Evolutionary conservation across 345 rosid genomes (phyloP), one percentile per base, ranked within the genome.

Genomic region (Eucalyptus erythrocorys): DNA sequence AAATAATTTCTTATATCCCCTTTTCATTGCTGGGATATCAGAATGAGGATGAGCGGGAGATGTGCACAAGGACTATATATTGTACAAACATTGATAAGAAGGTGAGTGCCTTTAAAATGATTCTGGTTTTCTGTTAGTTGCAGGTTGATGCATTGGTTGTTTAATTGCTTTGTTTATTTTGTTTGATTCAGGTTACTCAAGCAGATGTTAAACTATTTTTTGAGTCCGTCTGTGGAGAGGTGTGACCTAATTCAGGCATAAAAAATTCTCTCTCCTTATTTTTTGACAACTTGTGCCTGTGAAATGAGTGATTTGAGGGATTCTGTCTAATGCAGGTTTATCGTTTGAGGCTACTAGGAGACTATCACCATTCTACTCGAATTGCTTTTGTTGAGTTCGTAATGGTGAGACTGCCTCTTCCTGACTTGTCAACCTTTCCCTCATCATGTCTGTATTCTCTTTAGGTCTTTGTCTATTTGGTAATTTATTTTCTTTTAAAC

Each of bases 41-140:
- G 99, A 89, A 59, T 92, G 98, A 96, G 89, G 97, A 97, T 93
- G 99, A 97, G 61, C 98, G 98, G 45, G 98, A 97, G 93, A 97
- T 95, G 98, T 97, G 99, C 88, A 89, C 98, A 21, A 94, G 98
- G 90, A 97, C 99, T 86, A 94, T 97, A 89, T 97, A 97, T 88
- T 97, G 99, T 90, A 95, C 99, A 88, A 97, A 97, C 91, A 96
- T 97, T 19, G 99, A 97, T 89, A 97, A 95, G 94, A 97, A 95
- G 97, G 99, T 97, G 85, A 86, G 22, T 16, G 85, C 71, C 53
- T 89, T 57, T 55, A 9, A 32, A 82, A 81, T 79, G 40, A 47
- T 30, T 17, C 57, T 85, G 76, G 86, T 55, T 34, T 85, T 48
- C 47, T 86, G 22, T 86, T 19, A 32, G 30, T 50, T 42, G 61